Conservation (phyloP, 257 asterid genomes). For the Solanum piurae region DNA sequence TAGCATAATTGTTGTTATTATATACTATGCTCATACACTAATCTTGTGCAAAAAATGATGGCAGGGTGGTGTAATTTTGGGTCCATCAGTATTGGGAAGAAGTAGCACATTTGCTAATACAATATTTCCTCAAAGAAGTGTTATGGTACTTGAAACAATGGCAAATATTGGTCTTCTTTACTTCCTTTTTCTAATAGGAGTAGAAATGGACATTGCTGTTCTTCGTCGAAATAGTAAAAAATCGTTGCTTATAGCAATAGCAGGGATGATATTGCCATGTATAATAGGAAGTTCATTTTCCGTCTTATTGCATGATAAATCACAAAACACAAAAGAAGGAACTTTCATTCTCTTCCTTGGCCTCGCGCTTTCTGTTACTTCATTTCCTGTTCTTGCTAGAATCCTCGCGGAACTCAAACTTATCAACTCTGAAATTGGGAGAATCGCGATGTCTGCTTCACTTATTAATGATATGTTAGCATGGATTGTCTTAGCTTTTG, state of each 20-base stretch:
- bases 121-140: slow-evolving; percentile 77
- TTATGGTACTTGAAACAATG: slow-evolving; percentile 94
- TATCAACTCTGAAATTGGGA: slow-evolving; percentile 74
- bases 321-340: slow-evolving; percentile 40
- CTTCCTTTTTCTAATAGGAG: slow-evolving; percentile 82
- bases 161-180: slow-evolving; percentile 90
- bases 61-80: slow-evolving; percentile 86
- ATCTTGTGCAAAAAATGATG: background rate
- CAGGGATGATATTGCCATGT: slow-evolving; percentile 79
- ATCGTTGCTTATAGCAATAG: slow-evolving; percentile 48
- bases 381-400: slow-evolving; percentile 89
- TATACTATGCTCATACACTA: background rate
- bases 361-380: slow-evolving; percentile 73
- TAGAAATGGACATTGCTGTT: slow-evolving; percentile 89
- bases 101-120: slow-evolving; percentile 33
- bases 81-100: slow-evolving; percentile 81
- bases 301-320: slow-evolving; percentile 28
- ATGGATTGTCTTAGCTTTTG: slow-evolving; percentile 68
- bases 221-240: slow-evolving; percentile 53
- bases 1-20: background rate
- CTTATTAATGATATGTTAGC: slow-evolving; percentile 91
- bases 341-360: slow-evolving; percentile 91
- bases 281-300: slow-evolving; percentile 64
- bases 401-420: slow-evolving; percentile 87
- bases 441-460: slow-evolving; percentile 81